phyloP scores from a whole-genome alignment of 352 stramenopile species.

The Phytophthora tentaculata region DNA sequence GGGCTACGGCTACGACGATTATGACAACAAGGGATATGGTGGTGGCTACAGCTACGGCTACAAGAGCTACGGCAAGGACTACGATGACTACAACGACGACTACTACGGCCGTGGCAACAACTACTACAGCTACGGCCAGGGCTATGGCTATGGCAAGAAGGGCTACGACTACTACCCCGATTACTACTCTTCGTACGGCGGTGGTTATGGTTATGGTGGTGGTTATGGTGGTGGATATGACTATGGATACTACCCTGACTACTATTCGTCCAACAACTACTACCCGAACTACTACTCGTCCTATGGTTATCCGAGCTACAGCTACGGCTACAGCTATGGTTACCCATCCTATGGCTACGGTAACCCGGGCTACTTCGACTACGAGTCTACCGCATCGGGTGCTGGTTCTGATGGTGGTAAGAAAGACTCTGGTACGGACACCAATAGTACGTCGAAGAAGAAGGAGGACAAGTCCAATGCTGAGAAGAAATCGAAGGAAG shows the following conservation, averaged over 20 bases:
- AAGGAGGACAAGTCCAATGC: background rate
- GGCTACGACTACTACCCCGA: background rate
- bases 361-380: background rate
- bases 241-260: conserved; percentile 10
- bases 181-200: too few species aligned
- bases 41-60: background rate
- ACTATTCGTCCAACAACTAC: too few species aligned
- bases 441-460: background rate
- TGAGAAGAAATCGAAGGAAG: background rate
- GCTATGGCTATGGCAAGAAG: too few species aligned
- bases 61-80: too few species aligned
- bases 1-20: background rate
- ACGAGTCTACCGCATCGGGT: conserved; percentile 1
- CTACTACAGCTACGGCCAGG: background rate
- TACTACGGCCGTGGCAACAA: too few species aligned
- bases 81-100: too few species aligned
- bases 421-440: background rate
- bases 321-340: background rate
- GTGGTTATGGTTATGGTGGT: background rate
- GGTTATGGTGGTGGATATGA: too few species aligned
- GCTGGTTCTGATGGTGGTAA: background rate
- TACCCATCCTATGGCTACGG: background rate
- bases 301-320: background rate
- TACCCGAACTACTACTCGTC: conserved; percentile 15
- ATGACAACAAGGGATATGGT: conserved; percentile 4